Percentiles rank a stretch among this genome's conserved stretches.
These are phyloP conservation scores for Dothidotthia symphoricarpi DNA, from an alignment of 2,329 filamentous ascomycete genomes.

Conservation along the genomic window DNA sequence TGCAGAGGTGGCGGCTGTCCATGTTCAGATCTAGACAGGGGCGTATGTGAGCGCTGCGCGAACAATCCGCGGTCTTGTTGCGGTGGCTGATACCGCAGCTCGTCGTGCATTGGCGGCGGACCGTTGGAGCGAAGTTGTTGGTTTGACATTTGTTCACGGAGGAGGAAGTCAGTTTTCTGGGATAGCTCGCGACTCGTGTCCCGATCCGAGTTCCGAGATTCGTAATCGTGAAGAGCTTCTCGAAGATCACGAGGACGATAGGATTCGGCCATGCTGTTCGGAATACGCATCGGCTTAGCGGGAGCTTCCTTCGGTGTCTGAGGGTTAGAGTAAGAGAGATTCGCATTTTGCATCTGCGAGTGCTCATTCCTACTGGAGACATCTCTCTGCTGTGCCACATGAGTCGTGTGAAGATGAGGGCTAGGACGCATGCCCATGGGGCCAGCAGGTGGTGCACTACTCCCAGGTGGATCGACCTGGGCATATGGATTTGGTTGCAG, in stretches of 20 bases:
- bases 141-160: constrained; percentile 30
- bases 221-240: constrained; percentile 30
- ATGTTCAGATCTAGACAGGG: constrained; percentile 30
- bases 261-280: constrained; percentile 24
- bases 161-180: constrained; percentile 29
- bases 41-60: constrained; percentile 37
- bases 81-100: constrained; percentile 27
- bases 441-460: constrained; percentile 25
- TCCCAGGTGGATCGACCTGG: constrained; percentile 37
- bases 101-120: constrained; percentile 23
- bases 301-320: constrained; percentile 34
- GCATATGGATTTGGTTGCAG: constrained; percentile 41
- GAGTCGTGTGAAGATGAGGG: constrained; percentile 34
- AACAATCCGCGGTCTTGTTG: constrained; percentile 31
- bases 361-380: constrained; percentile 34
- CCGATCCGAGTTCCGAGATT: constrained; percentile 32
- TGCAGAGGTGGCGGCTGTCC: constrained; percentile 30
- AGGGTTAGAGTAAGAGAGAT: constrained; percentile 34
- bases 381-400: constrained; percentile 31
- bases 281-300: constrained; percentile 22
- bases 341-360: constrained; percentile 31
- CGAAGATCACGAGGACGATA: constrained; percentile 33
- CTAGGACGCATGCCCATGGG: constrained; percentile 40
- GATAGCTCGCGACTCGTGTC: constrained; percentile 36
- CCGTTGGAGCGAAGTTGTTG: constrained; percentile 20